These are phyloP conservation scores for Dentipellis sp. DNA, from an alignment of 768 basidiomycete species.

Conservation along the genomic window DNA sequence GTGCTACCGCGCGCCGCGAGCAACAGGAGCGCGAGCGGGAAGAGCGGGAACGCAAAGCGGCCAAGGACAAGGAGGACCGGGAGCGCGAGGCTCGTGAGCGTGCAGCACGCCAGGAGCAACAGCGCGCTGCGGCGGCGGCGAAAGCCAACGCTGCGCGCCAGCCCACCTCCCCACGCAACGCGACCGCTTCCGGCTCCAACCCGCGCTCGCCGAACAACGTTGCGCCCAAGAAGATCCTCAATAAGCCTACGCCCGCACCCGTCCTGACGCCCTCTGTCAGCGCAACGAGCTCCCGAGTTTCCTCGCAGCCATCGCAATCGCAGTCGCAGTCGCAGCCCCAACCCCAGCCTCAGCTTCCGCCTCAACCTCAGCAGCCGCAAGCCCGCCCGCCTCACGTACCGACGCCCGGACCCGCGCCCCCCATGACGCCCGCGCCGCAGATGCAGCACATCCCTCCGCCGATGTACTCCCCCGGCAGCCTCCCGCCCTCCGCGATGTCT, in stretches of 20 bases:
- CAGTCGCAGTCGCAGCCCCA: constrained; percentile 28
- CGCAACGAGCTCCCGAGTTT: constrained; percentile 26
- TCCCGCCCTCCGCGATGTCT: constrained; percentile 37
- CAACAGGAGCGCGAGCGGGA: constrained; percentile 47
- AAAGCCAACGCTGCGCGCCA: constrained; percentile 31
- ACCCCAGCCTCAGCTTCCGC: constrained; percentile 40
- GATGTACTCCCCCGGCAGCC: constrained; percentile 35
- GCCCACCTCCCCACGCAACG: constrained; percentile 42
- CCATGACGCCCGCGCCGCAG: constrained; percentile 27
- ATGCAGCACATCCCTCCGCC: constrained; percentile 7
- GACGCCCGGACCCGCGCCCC: neutral
- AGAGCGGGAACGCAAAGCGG: constrained; percentile 58
- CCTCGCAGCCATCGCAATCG: constrained; percentile 22
- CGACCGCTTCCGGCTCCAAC: constrained; percentile 35
- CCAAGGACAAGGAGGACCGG: constrained; percentile 43
- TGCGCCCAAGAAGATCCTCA: constrained; percentile 53
- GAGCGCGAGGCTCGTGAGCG: constrained; percentile 26
- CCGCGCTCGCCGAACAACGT: constrained; percentile 39
- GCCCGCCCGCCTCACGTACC: constrained; percentile 22
- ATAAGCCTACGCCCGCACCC: constrained; percentile 29
- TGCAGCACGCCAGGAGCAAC: constrained; percentile 27
- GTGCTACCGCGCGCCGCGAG: constrained; percentile 30
- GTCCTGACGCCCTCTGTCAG: constrained; percentile 17
- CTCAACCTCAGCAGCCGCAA: constrained; percentile 28
- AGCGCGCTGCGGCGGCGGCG: constrained; percentile 40